Conservation (phyloP, 148 eudicot genomes). For the Rhododendron kiyosumense region DNA sequence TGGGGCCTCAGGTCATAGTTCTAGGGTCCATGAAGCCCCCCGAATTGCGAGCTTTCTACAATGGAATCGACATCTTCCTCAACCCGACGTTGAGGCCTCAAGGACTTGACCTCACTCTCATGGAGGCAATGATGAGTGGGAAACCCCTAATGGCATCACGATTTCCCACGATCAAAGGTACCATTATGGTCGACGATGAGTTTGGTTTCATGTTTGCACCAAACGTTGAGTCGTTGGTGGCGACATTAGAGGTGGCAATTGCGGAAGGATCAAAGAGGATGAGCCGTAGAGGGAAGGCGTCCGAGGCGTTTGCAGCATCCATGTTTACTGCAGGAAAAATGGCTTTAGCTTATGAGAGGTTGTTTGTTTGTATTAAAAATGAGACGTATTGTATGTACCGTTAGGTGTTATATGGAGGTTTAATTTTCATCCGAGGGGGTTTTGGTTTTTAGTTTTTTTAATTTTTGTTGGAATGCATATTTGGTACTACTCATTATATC, state of each 20-base stretch:
- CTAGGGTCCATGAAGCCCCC: constrained; percentile 79
- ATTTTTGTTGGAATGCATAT: background rate
- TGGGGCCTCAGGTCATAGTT: constrained; percentile 62
- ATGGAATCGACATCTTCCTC: constrained; percentile 67
- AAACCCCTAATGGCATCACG: constrained; percentile 82
- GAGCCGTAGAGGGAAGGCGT: constrained; percentile 52
- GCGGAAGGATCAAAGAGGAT: constrained; percentile 56
- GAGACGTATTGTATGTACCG: constrained; percentile 59
- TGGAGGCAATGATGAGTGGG: constrained; percentile 88
- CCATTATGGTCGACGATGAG: constrained; percentile 70
- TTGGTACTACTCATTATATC: background rate
- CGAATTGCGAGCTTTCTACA: constrained; percentile 59
- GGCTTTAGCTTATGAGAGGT: constrained; percentile 84
- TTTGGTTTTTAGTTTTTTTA: background rate
- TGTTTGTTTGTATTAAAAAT: constrained; percentile 77
- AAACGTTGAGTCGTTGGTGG: constrained; percentile 54
- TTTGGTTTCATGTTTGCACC: constrained; percentile 84
- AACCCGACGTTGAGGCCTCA: constrained; percentile 81
- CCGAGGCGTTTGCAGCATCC: constrained; percentile 42
- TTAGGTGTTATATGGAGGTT: background rate
- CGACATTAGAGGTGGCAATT: constrained; percentile 55
- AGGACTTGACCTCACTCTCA: constrained; percentile 72
- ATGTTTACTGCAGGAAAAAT: constrained; percentile 78
- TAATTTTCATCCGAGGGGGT: background rate
- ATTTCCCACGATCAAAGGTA: constrained; percentile 78